A percentile compares a stretch with the other conserved stretches of the same genome.
These are phyloP conservation scores for Alternaria triticimaculans DNA, from an alignment of 2,329 filamentous ascomycete genomes.

Conservation along the genomic window DNA sequence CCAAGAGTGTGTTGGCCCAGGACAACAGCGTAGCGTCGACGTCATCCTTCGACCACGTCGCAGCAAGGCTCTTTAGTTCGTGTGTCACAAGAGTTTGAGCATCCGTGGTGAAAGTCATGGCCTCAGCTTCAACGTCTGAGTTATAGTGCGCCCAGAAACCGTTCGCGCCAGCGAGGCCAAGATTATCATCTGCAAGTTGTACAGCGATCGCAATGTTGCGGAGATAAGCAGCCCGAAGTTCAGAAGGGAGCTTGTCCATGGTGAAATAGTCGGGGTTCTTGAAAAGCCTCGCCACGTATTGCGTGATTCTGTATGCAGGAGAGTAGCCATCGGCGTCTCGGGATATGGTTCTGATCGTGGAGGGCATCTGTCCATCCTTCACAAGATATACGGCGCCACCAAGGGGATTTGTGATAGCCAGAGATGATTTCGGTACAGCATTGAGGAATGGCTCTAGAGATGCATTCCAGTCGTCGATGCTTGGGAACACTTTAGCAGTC, in stretches of 20 bases:
- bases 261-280: constrained; percentile 48
- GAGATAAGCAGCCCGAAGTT: constrained; percentile 45
- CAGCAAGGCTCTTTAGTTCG: constrained; percentile 46
- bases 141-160: constrained; percentile 58
- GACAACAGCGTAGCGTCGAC: constrained; percentile 31
- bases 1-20: constrained; percentile 34
- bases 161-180: constrained; percentile 63
- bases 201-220: constrained; percentile 61
- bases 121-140: constrained; percentile 59
- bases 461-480: constrained; percentile 67
- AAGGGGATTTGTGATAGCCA: constrained; percentile 76
- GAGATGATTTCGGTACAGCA: constrained; percentile 63
- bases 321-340: constrained; percentile 75
- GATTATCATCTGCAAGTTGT: constrained; percentile 66
- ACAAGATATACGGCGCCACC: constrained; percentile 74
- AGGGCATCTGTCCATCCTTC: constrained; percentile 30
- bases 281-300: constrained; percentile 71
- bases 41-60: constrained; percentile 17
- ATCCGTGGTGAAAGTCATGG: constrained; percentile 60
- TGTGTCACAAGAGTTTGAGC: constrained; percentile 56
- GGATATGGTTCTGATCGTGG: constrained; percentile 43
- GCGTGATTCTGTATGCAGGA: constrained; percentile 74
- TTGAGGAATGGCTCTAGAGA: constrained; percentile 66
- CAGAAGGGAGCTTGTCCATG: constrained; percentile 40
- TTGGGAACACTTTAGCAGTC: constrained; percentile 65